Evolutionary conservation across 352 stramenopile species (phyloP).

Genomic region (Pythium catenulatum): DNA sequence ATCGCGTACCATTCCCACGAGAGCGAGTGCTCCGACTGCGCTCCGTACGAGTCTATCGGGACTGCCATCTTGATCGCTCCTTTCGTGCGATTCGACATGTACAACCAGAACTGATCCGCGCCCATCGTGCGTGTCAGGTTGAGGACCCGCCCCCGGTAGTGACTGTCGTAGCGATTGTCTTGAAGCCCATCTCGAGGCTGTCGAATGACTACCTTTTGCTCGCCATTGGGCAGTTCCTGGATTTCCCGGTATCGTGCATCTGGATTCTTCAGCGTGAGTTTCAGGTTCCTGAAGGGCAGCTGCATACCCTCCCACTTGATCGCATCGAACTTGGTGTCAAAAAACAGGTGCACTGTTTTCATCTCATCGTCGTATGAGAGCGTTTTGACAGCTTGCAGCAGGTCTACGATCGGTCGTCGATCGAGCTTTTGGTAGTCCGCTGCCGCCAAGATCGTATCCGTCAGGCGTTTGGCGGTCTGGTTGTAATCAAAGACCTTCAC

Average conservation of each 20-base stretch:
- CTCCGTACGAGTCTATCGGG: slow-evolving; percentile 1
- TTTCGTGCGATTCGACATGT: neutral
- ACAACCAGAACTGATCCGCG: neutral
- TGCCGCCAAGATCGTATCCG: neutral
- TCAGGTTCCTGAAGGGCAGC: slow-evolving; percentile 3
- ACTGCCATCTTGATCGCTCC: neutral
- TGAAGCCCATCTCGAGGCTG: neutral
- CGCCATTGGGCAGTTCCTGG: neutral
- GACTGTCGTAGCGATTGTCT: neutral
- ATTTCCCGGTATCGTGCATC: neutral
- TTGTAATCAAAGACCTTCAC: slow-evolving; percentile 4
- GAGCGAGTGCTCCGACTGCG: neutral
- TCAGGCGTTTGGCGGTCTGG: neutral
- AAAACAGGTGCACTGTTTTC: slow-evolving; percentile 21
- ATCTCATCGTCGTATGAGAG: slow-evolving; percentile 22
- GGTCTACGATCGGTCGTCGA: neutral
- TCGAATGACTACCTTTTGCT: neutral
- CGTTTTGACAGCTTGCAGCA: neutral
- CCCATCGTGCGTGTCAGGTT: slow-evolving; percentile 6
- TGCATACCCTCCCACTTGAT: neutral
- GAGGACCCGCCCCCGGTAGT: neutral
- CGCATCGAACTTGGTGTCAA: neutral
- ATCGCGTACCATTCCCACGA: neutral
- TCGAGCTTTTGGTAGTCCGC: neutral
- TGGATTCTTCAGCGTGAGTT: neutral